These are phyloP conservation scores for Pugionium dolabratum DNA, from an alignment of 345 rosid species.

Conservation along the genomic window DNA sequence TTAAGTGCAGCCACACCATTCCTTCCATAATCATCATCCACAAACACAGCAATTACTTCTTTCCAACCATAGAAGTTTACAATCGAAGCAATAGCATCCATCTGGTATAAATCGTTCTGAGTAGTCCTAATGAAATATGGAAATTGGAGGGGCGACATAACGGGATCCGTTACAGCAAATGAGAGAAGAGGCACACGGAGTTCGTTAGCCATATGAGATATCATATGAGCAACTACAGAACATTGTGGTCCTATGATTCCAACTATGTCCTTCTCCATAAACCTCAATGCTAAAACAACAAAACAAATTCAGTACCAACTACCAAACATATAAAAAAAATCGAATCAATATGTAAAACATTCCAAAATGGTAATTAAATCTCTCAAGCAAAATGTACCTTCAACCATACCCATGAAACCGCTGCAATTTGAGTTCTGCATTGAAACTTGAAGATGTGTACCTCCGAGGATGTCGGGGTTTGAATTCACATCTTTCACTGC, in stretches of 20 bases:
- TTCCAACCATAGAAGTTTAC: conserved; percentile 76
- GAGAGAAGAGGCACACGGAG: conserved; percentile 80
- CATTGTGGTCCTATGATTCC: conserved; percentile 91
- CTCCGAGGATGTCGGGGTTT: conserved; percentile 59
- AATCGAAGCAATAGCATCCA: conserved; percentile 81
- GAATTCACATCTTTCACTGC: conserved; percentile 90
- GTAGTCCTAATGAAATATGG: conserved; percentile 82
- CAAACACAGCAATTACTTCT: conserved; percentile 72
- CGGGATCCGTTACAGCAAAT: conserved; percentile 91
- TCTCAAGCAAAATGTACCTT: conserved; percentile 51
- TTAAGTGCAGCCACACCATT: conserved; percentile 73
- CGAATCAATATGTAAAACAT: not conserved
- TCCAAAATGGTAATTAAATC: not conserved
- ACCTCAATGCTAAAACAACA: conserved; percentile 60
- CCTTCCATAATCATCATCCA: conserved; percentile 85
- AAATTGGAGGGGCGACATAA: conserved; percentile 75
- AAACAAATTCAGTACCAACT: not conserved
- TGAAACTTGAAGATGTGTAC: conserved; percentile 50
- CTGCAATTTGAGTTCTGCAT: conserved; percentile 72
- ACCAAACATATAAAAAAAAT: conserved; percentile 4
- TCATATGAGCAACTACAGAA: conserved; percentile 73
- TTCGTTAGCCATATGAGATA: conserved; percentile 73
- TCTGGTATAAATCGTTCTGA: conserved; percentile 76
- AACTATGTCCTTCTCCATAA: conserved; percentile 76
- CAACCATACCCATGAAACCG: conserved; percentile 84